These are phyloP conservation scores for Lomentospora prolificans DNA, from an alignment of 2,329 filamentous ascomycete species.

Conservation along the genomic window DNA sequence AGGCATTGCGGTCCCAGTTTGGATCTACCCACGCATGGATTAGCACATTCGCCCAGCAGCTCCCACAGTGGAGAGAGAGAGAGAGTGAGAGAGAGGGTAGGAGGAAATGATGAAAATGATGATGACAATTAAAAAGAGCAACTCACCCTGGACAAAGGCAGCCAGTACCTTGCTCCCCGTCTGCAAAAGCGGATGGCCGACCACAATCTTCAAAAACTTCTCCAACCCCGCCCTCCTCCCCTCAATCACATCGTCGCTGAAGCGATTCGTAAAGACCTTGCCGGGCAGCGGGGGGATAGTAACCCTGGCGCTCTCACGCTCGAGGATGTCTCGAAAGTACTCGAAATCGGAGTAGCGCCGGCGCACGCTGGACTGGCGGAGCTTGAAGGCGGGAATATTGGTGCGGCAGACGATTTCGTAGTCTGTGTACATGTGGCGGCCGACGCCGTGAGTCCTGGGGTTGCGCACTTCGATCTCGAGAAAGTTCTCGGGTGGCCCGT, in stretches of 20 bases:
- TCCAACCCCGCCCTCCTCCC: conserved; percentile 83
- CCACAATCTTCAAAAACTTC: conserved; percentile 94
- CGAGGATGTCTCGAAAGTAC: conserved; percentile 95
- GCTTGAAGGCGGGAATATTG: conserved; percentile 98
- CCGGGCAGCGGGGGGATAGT: conserved; percentile 93
- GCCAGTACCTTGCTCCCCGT: conserved; percentile 95
- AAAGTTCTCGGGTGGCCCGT: conserved; percentile 96
- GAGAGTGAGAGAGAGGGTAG: not conserved
- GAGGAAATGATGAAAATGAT: too few relatives aligned
- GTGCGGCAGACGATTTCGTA: conserved; percentile 97
- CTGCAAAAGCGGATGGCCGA: conserved; percentile 90
- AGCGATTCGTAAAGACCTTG: conserved; percentile 96
- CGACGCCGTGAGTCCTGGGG: conserved; percentile 88
- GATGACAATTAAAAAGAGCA: not conserved
- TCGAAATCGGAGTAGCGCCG: conserved; percentile 97
- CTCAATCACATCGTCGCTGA: conserved; percentile 97
- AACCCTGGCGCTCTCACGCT: conserved; percentile 87
- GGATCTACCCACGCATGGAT: conserved; percentile 43
- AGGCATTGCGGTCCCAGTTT: conserved; percentile 85
- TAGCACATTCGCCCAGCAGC: too few relatives aligned
- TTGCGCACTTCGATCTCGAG: conserved; percentile 96
- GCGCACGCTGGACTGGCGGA: conserved; percentile 78
- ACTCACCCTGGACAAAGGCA: conserved; percentile 85
- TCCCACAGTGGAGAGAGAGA: too few relatives aligned
- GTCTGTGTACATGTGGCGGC: conserved; percentile 94